Base-by-base conservation (phyloP, 2,329 filamentous ascomycete genomes). In the Paracoccidioides brasiliensis region DNA sequence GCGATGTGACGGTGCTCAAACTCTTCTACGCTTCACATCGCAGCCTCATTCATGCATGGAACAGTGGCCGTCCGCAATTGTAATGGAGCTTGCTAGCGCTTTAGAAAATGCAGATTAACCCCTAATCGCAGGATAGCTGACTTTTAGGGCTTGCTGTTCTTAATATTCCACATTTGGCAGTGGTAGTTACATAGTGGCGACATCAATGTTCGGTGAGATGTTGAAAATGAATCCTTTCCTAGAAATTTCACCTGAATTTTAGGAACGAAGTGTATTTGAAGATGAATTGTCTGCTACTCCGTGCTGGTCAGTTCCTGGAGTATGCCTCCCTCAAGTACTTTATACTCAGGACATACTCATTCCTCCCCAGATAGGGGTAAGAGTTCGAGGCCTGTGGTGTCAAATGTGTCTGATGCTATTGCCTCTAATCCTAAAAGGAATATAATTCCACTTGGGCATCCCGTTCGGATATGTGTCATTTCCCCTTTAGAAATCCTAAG, bases 1-100 rank as follows among this genome's bases (percentile, higher is more conserved):
- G 12, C 12, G 37, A 49, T 55, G 53, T 37, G 38, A 55, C 53
- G 35, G n/a, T 46, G 37, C 41, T 55, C 53, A 55, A 55, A 55
- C 44, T 22, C 53, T 32, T 42, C 43, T 5, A 50, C 32, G 44
- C 53, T 42, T 55, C 53, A 41, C 37, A 41, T 41, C 33, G 30
- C 53, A 50, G n/a, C 44, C 40, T 50, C 53, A 55, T 49, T 32
- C 22, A 41, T 49, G 44, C 51, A 30, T 53, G 51, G 51, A 43
- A 53, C 51, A 43, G 6, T 14, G 4, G 14, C 14, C 22, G 51
- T 37, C 33, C 40, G 28, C 14, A 30, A 22, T 33, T 10, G 8
- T 14, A 44, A 12, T 33, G 12, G 10, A 22, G 28, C 38, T 3
- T 44, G 37, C 12, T 14, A 40, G 3, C n/a, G 14, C 28, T n/a